Conservation (phyloP, 495 filamentous ascomycete species). For the Penicillium arizonense region DNA sequence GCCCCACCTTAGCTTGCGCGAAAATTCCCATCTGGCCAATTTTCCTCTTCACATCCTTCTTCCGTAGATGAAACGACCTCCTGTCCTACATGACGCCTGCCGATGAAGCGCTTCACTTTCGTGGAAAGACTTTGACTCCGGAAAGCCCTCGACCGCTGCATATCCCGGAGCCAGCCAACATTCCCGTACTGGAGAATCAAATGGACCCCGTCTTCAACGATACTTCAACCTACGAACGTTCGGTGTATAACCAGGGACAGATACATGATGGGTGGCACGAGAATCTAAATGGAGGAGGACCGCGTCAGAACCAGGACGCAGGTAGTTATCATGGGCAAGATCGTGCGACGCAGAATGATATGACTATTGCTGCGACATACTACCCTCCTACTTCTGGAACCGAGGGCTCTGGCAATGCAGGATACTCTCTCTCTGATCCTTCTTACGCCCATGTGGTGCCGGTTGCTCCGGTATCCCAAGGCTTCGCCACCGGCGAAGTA, state of each 20-base stretch:
- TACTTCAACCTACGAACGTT: constrained; percentile 52
- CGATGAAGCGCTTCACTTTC: constrained; percentile 63
- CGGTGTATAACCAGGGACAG: constrained; percentile 16
- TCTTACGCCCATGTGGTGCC: constrained; percentile 44
- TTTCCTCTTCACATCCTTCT: constrained; percentile 3
- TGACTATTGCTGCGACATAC: constrained; percentile 21
- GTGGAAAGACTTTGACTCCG: constrained; percentile 67
- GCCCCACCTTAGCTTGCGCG: constrained; percentile 35
- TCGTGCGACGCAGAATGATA: constrained; percentile 17
- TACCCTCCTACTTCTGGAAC: constrained; percentile 28
- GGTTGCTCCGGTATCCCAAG: constrained; percentile 52
- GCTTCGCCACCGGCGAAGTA: constrained; percentile 31
- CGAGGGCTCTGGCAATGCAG: constrained; percentile 4
- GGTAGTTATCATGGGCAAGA: constrained; percentile 24
- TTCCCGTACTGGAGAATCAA: constrained; percentile 69
- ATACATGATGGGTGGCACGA: constrained; percentile 21
- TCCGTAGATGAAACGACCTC: constrained; percentile 45
- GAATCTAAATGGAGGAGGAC: constrained; percentile 16
- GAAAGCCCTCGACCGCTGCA: constrained; percentile 71
- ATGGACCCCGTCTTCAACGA: constrained; percentile 73
- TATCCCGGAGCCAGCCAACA: constrained; percentile 66
- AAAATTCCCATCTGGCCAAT: constrained; percentile 19
- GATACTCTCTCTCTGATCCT: constrained; percentile 33
- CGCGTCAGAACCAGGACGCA: constrained; percentile 16
- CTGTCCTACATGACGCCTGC: constrained; percentile 61